Base-by-base conservation (phyloP, 2,329 filamentous ascomycete species). In the Chaetomium olivaceum region DNA sequence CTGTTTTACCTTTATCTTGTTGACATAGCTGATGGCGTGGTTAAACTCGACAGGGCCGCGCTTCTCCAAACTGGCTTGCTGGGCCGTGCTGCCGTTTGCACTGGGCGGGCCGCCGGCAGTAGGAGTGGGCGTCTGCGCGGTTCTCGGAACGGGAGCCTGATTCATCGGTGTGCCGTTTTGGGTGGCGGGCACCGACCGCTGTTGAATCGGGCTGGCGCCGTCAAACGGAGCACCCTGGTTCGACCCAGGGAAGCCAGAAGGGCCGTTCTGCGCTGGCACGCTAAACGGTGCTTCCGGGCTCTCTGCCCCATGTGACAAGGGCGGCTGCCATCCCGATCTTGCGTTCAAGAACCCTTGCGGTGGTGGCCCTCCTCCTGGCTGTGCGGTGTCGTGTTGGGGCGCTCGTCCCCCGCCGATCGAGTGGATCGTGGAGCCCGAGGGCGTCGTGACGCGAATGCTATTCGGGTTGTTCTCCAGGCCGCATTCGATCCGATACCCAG, bases 1-100 rank as follows among this genome's bases (percentile, higher is more conserved):
- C n/a, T 63, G 54, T 85, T 43, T 77, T 80, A 95, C 93, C 89
- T 99, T 99, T 74, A 99, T 99, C 80, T 99, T 99, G 76, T 99
- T 99, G 62, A 99, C 95, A 74, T 99, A 99, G 77, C 93, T 98
- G 69, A 99, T 99, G 0, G 95, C 95, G 79, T 99, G 95, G 76
- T 99, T 99, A 78, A 99, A 99, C 75, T 99, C 95, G 21, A 99
- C 95, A 1, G 95, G 95, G 0, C 93, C 94, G 63, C 93, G 88
- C 75, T 95, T 96, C 77, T 96, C 93, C 76, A 91, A 80, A 78
- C 85, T 80, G 77, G 85, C 80, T 79, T 89, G 78, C 78, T 86
- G 80, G 71, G 82, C 80, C 25, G 83, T 84, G 67, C 83, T 82
- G 54, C 87, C 87, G 72, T 89, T 91, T 64, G 89, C 76, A 36